Conservation (phyloP, 2,329 filamentous ascomycete species). For the Colletotrichum somersetense region DNA sequence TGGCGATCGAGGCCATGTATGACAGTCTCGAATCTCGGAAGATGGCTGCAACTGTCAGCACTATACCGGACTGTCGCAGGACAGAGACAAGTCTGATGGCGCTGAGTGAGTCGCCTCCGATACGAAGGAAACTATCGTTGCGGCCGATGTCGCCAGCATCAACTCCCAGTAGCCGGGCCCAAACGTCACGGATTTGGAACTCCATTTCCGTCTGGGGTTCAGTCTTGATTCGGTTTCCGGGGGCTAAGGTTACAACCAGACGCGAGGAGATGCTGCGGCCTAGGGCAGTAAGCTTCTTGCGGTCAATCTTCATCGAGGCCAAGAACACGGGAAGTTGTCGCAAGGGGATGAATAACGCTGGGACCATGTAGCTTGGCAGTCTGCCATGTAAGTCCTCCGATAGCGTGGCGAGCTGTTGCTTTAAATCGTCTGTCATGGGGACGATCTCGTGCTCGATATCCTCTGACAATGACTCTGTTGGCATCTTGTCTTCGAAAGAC, state of each 20-base stretch:
- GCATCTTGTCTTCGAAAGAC: background rate
- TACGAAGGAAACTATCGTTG: conserved; percentile 62
- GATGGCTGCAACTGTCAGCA: conserved; percentile 44
- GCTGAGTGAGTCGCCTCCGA: conserved; percentile 64
- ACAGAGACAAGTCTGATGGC: conserved; percentile 43
- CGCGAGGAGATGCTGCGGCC: conserved; percentile 12
- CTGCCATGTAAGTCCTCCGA: background rate
- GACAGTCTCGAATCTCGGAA: conserved; percentile 44
- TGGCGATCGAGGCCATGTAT: conserved; percentile 34
- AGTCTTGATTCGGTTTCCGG: background rate
- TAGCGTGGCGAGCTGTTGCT: background rate
- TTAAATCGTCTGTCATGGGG: background rate
- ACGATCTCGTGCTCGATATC: background rate
- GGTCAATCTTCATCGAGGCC: conserved; percentile 41
- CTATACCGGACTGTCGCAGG: conserved; percentile 42
- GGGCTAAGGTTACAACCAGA: background rate
- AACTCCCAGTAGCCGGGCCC: background rate
- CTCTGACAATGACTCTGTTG: background rate
- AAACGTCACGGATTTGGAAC: background rate
- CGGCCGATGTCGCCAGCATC: conserved; percentile 21
- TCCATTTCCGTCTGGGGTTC: conserved; percentile 8
- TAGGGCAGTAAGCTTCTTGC: conserved; percentile 34
- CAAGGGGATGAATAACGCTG: conserved; percentile 38
- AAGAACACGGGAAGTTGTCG: conserved; percentile 41
- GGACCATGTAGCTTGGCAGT: conserved; percentile 41